Base-by-base conservation (phyloP, 345 rosid genomes). In the Eucalyptus sp. region DNA sequence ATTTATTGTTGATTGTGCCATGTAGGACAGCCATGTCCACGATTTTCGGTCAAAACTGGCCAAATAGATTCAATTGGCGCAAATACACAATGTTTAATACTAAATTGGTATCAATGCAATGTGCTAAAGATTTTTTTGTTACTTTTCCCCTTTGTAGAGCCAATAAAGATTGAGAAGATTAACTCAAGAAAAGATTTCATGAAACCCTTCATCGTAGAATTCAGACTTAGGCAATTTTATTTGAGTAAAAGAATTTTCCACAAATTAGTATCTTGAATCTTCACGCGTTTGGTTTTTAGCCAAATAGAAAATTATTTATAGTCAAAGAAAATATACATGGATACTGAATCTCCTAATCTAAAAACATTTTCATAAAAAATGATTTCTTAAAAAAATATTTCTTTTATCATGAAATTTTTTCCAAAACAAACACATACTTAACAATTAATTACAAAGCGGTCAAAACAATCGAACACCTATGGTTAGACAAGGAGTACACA, bases 21-120 rank as follows among this genome's bases (percentile, higher is more conserved):
- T 10, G 0, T 56, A 24, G 3, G 29, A 24, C 0, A 0, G 1
- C 2, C 13, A 56, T 56, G 13, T 56, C 0, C 8, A 6, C 0
- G 2, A 24, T 56, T 56, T 9, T 22, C 1, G 1, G 0, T 24
- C 62, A 56, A 56, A 56, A 24, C 2, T 56, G 3, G 3, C 6
- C 13, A 24, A 8, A 56, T 56, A 56, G 1, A 56, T 56, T 56
- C 13, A 56, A 24, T 56, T 56, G 3, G 1, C 0, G 3, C 13
- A 56, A 56, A 56, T 10, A 13, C 1, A 56, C 24, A 56, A 56
- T 56, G 1, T 56, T 56, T 56, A 10, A 4, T 8, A 56, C 17
- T 50, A 50, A 50, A 50, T 50, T 56, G 5, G 6, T 56, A 20
- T 10, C 3, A 9, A 56, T 24, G 29, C 1, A 56, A 0, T 24